Evolutionary conservation across 495 filamentous ascomycete species (phyloP).

Genomic region (Jackrogersella minutella): DNA sequence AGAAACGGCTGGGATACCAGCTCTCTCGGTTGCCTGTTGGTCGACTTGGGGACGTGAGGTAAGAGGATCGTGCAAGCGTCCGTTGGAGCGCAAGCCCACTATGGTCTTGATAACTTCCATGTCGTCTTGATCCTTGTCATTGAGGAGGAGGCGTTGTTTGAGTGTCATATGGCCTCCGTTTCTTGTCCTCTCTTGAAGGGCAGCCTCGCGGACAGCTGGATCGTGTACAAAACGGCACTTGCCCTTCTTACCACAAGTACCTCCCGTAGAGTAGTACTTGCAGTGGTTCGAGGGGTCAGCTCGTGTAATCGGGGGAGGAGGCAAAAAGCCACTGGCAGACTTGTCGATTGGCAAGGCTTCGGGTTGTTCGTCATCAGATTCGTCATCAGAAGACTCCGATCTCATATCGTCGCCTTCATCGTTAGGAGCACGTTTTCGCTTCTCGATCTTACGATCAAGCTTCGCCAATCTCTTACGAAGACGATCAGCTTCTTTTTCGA

Average conservation of each 20-base stretch:
- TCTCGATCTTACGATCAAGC: conserved; percentile 60
- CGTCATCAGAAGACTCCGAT: conserved; percentile 49
- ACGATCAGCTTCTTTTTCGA: conserved; percentile 58
- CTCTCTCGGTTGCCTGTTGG: conserved; percentile 27
- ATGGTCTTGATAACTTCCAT: conserved; percentile 63
- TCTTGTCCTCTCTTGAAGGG: conserved; percentile 58
- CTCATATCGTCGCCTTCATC: conserved; percentile 66
- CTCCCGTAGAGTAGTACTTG: conserved; percentile 67
- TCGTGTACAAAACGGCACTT: conserved; percentile 71
- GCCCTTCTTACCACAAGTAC: conserved; percentile 69
- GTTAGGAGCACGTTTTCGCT: conserved; percentile 64
- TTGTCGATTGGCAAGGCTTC: conserved; percentile 53
- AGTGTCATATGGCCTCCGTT: conserved; percentile 65
- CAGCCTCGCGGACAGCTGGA: conserved; percentile 59
- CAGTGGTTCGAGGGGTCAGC: conserved; percentile 63
- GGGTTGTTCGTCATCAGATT: conserved; percentile 58
- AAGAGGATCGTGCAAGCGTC: conserved; percentile 42
- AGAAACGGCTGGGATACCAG: conserved; percentile 24
- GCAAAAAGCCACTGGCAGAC: conserved; percentile 35
- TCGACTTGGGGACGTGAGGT: conserved; percentile 21
- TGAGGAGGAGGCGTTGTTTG: conserved; percentile 61
- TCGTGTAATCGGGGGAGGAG: conserved; percentile 55
- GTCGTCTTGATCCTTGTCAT: conserved; percentile 66
- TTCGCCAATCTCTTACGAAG: conserved; percentile 60
- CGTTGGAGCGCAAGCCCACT: conserved; percentile 43